Base-by-base conservation (phyloP, 805 yeast genomes). In the Lipomyces spencermartinsiae region DNA sequence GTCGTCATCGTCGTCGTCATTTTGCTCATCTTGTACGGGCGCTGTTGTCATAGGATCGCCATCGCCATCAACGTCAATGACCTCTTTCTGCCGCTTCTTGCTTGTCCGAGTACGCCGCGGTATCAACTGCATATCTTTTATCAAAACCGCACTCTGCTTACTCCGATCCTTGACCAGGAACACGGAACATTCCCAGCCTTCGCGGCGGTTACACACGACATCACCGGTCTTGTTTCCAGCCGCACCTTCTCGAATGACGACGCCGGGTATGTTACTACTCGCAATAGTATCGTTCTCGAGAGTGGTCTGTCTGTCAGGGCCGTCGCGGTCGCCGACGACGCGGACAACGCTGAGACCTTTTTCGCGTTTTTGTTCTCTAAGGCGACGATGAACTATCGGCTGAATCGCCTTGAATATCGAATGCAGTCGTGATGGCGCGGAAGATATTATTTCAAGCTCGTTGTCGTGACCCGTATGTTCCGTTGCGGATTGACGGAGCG, bases 151-250 rank as follows among this genome's bases (percentile, higher is more conserved):
- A 19, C 59, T 57, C 16, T 35, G 29, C 25, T 35, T 33, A 19
- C 59, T 34, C 31, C 39, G 37, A n/a, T 57, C 29, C 51, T 57
- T 31, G 46, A 34, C 25, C 34, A 57, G 29, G 19, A 57, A 57
- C 43, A 57, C 9, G 8, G 59, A 33, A 25, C 59, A 57, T n/a
- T 57, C 59, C 59, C 59, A 57, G n/a, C 59, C 59, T 14, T 57
- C 59, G 9, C 22, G 29, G 25, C 29, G 25, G 29, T 33, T 35
- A 7, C 12, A 8, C n/a, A 57, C 49, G 16, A 57, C 29, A 10
- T 57, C 59, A 22, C 59, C 59, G 49, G 37, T 35, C n/a, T 51
- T 49, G 8, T 34, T 57, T n/a, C 59, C 59, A 12, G 22, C 19
- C 29, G 29, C 59, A 49, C 49, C 59, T 31, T 57, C 34, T 35